Base-by-base conservation (phyloP, 2,329 filamentous ascomycete genomes). In the Apiospora rasikravindrae region DNA sequence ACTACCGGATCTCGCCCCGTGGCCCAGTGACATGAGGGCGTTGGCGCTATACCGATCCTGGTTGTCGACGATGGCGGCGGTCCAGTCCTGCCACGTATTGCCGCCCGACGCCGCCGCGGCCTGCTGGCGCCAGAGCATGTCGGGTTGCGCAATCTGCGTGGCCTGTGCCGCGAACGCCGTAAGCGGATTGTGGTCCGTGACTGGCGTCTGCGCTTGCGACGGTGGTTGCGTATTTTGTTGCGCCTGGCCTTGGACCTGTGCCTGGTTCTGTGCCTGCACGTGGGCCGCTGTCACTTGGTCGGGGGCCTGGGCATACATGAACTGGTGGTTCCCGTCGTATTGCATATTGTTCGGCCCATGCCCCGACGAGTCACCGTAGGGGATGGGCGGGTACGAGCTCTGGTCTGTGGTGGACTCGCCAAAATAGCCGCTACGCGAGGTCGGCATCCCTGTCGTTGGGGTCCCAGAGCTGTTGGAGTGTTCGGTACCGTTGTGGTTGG, bases 41-140 rank as follows among this genome's bases (percentile, higher is more conserved):
- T 82, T 85, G 40, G 86, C 86, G 73, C 84, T 85, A 77, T 85
- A 88, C 33, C 85, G 82, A 64, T 87, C 85, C 72, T 87, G 85
- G 45, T 79, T 85, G 74, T 87, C 84, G 45, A 84, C 83, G 40
- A 89, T 85, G 70, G 86, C 86, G 0, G 84, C 82, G 11, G 86
- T 86, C 88, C 88, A 89, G 78, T 88, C 85, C 22, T 87, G 83
- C 87, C 87, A 89, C 0, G 86, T 82, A 73, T 85, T 88, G 10
- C 81, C 82, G 4, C 80, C 74, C 19, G 29, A n/a, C 16, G 78
- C 76, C 47, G 79, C 79, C 81, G 69, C 70, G 14, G 75, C 69
- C 11, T 80, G 77, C n/a, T 78, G 75, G 22, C 78, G 76, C 78
- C 78, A 80, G 73, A 79, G 76, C 67, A 78, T 75, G 16, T 79